A percentile compares a stretch with the other conserved stretches of the same genome.
Evolutionary conservation across 306 rosid species (phyloP).

Genomic region (Pyrus betulifolia): DNA sequence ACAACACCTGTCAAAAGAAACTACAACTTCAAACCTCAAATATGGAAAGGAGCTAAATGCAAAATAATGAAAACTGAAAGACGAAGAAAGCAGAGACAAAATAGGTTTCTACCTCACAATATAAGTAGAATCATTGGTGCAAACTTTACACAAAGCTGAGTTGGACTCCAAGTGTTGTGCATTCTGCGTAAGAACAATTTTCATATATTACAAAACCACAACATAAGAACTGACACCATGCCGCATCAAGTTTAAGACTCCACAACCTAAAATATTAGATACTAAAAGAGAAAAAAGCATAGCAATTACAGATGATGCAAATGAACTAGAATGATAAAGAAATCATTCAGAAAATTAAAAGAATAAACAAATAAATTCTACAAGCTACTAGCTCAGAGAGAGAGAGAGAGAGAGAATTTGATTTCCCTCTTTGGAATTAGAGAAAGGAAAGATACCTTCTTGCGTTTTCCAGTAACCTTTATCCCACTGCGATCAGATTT

Average conservation of each 20-base stretch:
- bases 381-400: background rate
- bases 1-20: conserved; percentile 62
- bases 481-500: conserved; percentile 77
- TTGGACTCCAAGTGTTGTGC: conserved; percentile 81
- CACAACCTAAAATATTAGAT: too few species aligned
- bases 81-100: background rate
- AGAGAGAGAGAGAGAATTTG: background rate
- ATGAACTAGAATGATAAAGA: too few species aligned
- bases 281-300: too few species aligned
- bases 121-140: conserved; percentile 56
- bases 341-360: too few species aligned
- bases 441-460: conserved; percentile 47
- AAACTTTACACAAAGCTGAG: conserved; percentile 75
- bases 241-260: too few species aligned
- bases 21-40: conserved; percentile 13
- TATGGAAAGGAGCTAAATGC: conserved; percentile 9
- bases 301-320: too few species aligned
- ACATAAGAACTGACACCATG: background rate
- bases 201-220: background rate
- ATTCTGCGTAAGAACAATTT: conserved; percentile 49
- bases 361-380: too few species aligned
- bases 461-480: conserved; percentile 94
- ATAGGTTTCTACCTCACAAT: conserved; percentile 54
- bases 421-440: background rate
- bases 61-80: conserved; percentile 1